These are phyloP conservation scores for Malus hybrid DNA, from an alignment of 331 rosid species.

Conservation along the genomic window DNA sequence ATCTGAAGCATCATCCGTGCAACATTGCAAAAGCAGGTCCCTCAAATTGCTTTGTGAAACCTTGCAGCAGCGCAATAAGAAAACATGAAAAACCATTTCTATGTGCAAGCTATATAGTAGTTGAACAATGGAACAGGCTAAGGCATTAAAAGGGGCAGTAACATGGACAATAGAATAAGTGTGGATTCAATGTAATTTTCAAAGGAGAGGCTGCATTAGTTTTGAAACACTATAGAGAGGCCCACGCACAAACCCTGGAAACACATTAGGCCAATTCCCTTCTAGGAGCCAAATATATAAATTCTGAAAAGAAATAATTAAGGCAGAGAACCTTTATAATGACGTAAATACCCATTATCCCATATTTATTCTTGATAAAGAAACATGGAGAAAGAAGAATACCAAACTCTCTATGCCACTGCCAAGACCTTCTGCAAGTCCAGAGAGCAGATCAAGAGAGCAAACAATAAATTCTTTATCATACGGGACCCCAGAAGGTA, in stretches of 20 bases:
- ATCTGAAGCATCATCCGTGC: constrained; percentile 86
- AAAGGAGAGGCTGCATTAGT: not conserved
- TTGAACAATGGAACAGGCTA: not conserved
- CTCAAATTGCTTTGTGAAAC: constrained; percentile 78
- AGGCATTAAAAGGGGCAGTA: not conserved
- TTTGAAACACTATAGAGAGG: not conserved
- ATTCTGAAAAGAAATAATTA: constrained; percentile 4
- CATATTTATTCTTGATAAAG: constrained; percentile 4
- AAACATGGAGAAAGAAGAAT: constrained; percentile 18
- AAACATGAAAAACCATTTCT: constrained; percentile 15
- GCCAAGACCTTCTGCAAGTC: constrained; percentile 97
- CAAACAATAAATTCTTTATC: constrained; percentile 94
- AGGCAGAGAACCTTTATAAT: constrained; percentile 1
- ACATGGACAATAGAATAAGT: not conserved
- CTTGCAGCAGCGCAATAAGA: constrained; percentile 27
- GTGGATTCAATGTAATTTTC: not conserved
- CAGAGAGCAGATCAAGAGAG: constrained; percentile 94
- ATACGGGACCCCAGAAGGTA: constrained; percentile 68
- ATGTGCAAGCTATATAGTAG: not conserved
- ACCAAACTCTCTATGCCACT: constrained; percentile 98
- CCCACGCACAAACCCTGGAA: not conserved
- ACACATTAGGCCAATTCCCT: not conserved
- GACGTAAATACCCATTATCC: not conserved
- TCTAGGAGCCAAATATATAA: not conserved
- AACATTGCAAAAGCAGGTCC: constrained; percentile 77